Conservation (phyloP, 2,329 filamentous ascomycete species). For the Nothophaeocryptopus gaeumannii region DNA sequence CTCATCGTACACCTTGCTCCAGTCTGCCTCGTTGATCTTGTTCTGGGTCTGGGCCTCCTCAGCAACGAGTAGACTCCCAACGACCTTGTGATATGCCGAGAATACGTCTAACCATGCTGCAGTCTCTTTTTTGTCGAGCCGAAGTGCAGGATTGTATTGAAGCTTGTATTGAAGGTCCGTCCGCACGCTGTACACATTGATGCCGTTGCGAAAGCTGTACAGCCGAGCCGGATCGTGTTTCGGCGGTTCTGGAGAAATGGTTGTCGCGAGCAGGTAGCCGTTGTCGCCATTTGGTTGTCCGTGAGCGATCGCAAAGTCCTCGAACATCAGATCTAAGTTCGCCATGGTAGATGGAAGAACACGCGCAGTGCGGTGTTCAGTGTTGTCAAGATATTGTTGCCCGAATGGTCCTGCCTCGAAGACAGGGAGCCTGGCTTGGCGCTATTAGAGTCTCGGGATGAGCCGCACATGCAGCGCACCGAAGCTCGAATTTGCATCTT, state of each 20-base stretch:
- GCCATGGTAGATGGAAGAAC: slow-evolving; percentile 6
- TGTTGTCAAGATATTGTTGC: background rate
- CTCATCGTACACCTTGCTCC: slow-evolving; percentile 77
- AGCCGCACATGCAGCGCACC: too few relatives aligned
- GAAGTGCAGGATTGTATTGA: slow-evolving; percentile 56
- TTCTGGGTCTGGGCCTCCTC: slow-evolving; percentile 54
- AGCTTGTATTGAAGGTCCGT: slow-evolving; percentile 69
- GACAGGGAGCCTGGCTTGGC: too few relatives aligned
- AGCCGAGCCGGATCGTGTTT: slow-evolving; percentile 62
- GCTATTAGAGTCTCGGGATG: too few relatives aligned
- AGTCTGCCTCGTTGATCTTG: slow-evolving; percentile 54
- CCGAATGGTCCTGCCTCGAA: too few relatives aligned
- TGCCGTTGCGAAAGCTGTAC: slow-evolving; percentile 67
- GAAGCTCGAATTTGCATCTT: too few relatives aligned
- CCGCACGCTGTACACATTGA: slow-evolving; percentile 64
- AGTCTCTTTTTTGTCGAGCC: slow-evolving; percentile 56
- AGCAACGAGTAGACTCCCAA: slow-evolving; percentile 67
- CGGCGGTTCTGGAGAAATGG: slow-evolving; percentile 69
- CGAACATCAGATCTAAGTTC: slow-evolving; percentile 60
- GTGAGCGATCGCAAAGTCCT: slow-evolving; percentile 70
- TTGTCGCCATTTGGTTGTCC: slow-evolving; percentile 61
- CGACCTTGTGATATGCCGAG: slow-evolving; percentile 76
- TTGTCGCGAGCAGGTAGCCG: slow-evolving; percentile 71
- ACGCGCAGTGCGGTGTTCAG: background rate
- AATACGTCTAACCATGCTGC: slow-evolving; percentile 87